Percentiles rank a stretch among this genome's conserved stretches.
These are phyloP conservation scores for Dipsacomyces acuminosporus DNA, from an alignment of 371 early-diverging fungal genomes.

Conservation along the genomic window DNA sequence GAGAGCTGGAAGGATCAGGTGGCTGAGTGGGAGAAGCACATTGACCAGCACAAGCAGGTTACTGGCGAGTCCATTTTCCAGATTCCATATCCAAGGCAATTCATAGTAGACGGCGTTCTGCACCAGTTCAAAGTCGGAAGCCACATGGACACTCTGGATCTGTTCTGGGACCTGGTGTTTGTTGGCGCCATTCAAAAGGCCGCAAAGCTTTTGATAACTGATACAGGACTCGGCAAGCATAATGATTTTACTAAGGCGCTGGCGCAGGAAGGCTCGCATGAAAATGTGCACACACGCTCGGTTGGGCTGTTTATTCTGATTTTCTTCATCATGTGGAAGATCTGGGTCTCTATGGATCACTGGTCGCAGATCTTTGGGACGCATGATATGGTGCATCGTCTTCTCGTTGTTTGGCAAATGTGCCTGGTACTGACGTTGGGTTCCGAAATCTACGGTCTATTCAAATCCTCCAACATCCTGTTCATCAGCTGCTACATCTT, in stretches of 20 bases:
- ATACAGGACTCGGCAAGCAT: no score
- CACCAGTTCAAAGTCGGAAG: not conserved
- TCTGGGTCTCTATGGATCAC: not conserved
- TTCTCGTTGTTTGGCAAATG: constrained; percentile 1
- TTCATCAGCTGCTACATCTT: not conserved
- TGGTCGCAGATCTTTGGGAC: constrained; percentile 1
- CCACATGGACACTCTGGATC: not conserved
- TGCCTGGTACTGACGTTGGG: not conserved
- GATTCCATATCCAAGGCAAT: not conserved
- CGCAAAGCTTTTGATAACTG: not conserved
- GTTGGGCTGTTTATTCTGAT: not conserved
- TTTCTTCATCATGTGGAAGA: constrained; percentile 1
- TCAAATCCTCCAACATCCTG: not conserved
- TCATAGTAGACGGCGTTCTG: not conserved
- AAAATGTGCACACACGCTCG: not conserved
- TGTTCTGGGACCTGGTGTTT: constrained; percentile 4
- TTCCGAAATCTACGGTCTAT: not conserved
- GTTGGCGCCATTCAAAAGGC: not conserved
- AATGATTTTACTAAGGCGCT: no score
- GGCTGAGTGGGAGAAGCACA: not conserved
- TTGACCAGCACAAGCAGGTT: not conserved
- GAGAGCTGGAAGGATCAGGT: not conserved
- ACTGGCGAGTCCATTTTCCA: not conserved
- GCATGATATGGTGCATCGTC: not conserved
- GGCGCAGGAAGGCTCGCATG: no score